Base-by-base conservation (phyloP, 805 yeast species). In the Zygosaccharomyces bisporus region DNA sequence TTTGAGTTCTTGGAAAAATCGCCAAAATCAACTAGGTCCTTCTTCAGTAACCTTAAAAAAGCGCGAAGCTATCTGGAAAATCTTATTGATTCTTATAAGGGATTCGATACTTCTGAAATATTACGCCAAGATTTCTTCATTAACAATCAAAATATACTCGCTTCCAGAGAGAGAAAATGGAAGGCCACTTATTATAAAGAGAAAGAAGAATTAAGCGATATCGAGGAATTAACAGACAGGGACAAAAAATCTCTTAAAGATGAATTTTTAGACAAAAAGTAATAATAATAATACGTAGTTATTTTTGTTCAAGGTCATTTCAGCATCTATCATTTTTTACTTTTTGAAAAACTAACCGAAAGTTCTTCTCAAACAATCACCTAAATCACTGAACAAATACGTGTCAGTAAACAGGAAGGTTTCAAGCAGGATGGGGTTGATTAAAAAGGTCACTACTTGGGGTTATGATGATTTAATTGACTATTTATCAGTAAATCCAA, bases 401-500 rank as follows among this genome's bases (percentile, higher is more conserved):
- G 23, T 13, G 40, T 41, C 3, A 3, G 9, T 12, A 40, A n/a
- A 14, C 20, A 12, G 30, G 8, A n/a, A 9, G 10, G 29, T 3
- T 9, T 12, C 24, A 9, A 8, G 6, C 17, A 25, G 24, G 21
- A 63, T 63, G 68, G 67, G 68, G 3, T 43, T 62, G 18, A 62
- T 63, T 20, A 63, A 56, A 39, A 54, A 55, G 23, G 67, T 63
- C 8, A 55, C 57, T 4, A 54, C 58, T 9, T 62, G 67, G 64
- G 55, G 67, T 2, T 56, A 54, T 18, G 66, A 59, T 41, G 58
- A 53, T 12, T 44, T 53, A 39, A 43, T 61, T 19, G 68, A 63
- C 44, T 65, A 64, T 54, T 63, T 86, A 9, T 81, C 86, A 0
- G 81, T 83, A 5, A 83, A 79, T 51, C 93, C 95, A 1, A 73